Conservation (phyloP, 2,329 filamentous ascomycete genomes). For the Capronia epimyces region DNA sequence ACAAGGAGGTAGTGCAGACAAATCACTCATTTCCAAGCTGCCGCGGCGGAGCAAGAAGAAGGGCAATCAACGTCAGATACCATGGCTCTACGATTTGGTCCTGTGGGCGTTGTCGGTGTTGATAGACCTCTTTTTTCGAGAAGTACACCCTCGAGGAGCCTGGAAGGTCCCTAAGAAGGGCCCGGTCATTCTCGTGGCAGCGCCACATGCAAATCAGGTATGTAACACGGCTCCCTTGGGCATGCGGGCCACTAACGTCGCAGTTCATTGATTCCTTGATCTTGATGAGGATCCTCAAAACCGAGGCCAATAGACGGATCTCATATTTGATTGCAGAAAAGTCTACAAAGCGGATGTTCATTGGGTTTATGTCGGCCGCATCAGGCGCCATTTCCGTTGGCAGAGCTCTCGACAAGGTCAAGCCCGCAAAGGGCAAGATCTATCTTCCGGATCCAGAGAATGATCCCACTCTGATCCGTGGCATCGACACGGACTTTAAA, state of each 20-base stretch:
- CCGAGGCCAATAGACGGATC: slow-evolving; percentile 80
- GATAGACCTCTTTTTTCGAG: slow-evolving; percentile 94
- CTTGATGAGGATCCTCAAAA: slow-evolving; percentile 81
- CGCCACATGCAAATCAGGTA: slow-evolving; percentile 93
- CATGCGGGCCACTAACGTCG: slow-evolving; percentile 6
- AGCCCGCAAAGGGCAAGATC: slow-evolving; percentile 69
- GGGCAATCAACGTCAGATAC: slow-evolving; percentile 42
- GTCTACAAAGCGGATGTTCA: slow-evolving; percentile 82
- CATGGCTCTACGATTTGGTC: slow-evolving; percentile 48
- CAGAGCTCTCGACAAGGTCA: slow-evolving; percentile 82
- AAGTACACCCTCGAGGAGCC: slow-evolving; percentile 88
- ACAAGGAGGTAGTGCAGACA: neutral
- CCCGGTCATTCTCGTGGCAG: slow-evolving; percentile 90
- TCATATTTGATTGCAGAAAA: slow-evolving; percentile 93
- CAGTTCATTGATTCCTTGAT: slow-evolving; percentile 94
- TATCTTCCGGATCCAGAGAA: slow-evolving; percentile 84
- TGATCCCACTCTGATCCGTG: slow-evolving; percentile 73
- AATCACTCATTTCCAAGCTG: neutral
- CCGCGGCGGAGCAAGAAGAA: slow-evolving; percentile 28
- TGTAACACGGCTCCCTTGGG: slow-evolving; percentile 22
- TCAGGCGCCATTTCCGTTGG: slow-evolving; percentile 91
- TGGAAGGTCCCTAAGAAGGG: slow-evolving; percentile 90
- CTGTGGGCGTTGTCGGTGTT: slow-evolving; percentile 57
- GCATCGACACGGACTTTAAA: slow-evolving; percentile 78
- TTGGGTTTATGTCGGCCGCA: slow-evolving; percentile 77